These are phyloP conservation scores for Trichophyton schoenleinii DNA, from an alignment of 2,329 filamentous ascomycete genomes.

Conservation along the genomic window DNA sequence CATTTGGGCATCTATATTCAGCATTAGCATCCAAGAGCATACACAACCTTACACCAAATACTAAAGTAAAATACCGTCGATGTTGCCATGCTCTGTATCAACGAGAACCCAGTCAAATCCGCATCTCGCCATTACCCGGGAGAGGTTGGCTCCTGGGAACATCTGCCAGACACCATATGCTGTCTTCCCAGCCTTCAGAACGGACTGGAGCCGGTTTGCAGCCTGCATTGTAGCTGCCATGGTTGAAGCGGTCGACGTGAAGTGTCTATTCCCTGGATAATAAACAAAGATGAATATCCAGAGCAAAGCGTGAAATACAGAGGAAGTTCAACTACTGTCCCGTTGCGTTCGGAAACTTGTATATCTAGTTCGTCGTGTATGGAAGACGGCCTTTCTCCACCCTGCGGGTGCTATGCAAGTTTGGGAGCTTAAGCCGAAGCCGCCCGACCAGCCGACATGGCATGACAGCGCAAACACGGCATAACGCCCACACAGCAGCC, in stretches of 20 bases:
- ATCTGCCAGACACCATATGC: conserved; percentile 49
- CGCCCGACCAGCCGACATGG: too few species aligned
- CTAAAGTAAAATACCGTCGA: conserved; percentile 31
- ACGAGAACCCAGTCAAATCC: conserved; percentile 44
- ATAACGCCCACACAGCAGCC: too few species aligned
- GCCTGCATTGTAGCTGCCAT: conserved; percentile 34
- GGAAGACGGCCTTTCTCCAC: too few species aligned
- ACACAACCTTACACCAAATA: not conserved
- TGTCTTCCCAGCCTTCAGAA: conserved; percentile 36
- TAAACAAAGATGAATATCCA: not conserved
- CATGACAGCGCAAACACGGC: too few species aligned
- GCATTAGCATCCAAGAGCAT: not conserved
- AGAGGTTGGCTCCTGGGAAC: conserved; percentile 43
- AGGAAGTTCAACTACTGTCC: not conserved
- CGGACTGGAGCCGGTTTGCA: conserved; percentile 41
- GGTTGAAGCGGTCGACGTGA: not conserved
- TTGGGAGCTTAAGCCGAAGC: too few species aligned
- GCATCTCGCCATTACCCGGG: conserved; percentile 40
- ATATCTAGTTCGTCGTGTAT: not conserved
- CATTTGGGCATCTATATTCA: conserved; percentile 37
- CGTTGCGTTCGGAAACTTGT: not conserved
- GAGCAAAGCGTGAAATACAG: not conserved
- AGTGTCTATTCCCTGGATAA: not conserved
- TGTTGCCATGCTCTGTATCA: conserved; percentile 46
- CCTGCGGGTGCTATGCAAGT: too few species aligned